Evolutionary conservation across 345 rosid species (phyloP).

Genomic region (Bruguiera sexangula): DNA sequence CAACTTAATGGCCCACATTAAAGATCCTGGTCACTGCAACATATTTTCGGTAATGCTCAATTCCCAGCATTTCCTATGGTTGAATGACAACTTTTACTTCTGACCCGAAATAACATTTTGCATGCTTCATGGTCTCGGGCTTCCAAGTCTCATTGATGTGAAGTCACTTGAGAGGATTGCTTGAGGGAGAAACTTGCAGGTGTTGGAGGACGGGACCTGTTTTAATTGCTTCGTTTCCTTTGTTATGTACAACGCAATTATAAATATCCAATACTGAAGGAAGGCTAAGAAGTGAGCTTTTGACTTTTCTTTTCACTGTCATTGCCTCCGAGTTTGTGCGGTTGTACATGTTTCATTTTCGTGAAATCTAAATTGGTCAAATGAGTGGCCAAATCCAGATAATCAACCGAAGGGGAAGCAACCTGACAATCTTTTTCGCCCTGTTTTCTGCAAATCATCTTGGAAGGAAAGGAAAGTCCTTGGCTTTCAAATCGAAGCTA

Average conservation of each 20-base stretch:
- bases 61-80: background rate
- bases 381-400: background rate
- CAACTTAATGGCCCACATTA: constrained; percentile 74
- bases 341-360: background rate
- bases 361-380: background rate
- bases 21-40: constrained; percentile 94
- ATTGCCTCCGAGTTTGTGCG: background rate
- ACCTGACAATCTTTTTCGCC: too few relatives aligned
- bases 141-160: constrained; percentile 44
- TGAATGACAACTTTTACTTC: too few relatives aligned
- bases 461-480: too few relatives aligned
- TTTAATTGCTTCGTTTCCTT: background rate
- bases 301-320: background rate
- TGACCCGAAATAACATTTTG: background rate
- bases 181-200: background rate
- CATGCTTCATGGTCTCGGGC: constrained; percentile 42
- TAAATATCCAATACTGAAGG: background rate
- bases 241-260: background rate
- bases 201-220: background rate
- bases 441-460: too few relatives aligned
- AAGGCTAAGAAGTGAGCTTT: background rate
- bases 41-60: constrained; percentile 63
- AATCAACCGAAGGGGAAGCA: too few relatives aligned
- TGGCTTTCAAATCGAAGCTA: too few relatives aligned
- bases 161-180: background rate